Evolutionary conservation across 371 early-diverging fungal species (phyloP).

Genomic region (Mortierella polycephala): DNA sequence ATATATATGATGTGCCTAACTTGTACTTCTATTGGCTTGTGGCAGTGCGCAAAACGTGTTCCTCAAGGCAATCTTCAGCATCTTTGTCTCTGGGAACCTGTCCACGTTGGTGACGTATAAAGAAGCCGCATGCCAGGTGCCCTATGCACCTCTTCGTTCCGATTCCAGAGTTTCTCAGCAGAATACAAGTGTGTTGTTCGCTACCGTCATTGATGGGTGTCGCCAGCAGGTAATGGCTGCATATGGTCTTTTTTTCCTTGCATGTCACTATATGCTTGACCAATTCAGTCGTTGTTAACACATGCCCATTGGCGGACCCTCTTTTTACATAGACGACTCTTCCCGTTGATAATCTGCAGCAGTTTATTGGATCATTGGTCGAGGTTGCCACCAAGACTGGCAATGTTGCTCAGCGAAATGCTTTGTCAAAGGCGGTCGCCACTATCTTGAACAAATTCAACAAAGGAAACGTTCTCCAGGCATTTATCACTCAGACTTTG

Average conservation of each 20-base stretch:
- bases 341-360: constrained; percentile 62
- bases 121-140: constrained; percentile 15
- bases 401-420: constrained; percentile 54
- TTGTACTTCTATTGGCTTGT: too few relatives aligned
- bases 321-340: constrained; percentile 48
- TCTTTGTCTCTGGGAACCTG: constrained; percentile 61
- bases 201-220: constrained; percentile 65
- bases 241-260: neutral
- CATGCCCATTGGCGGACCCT: neutral
- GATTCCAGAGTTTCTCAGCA: constrained; percentile 58
- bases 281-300: too few relatives aligned
- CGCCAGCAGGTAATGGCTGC: constrained; percentile 62
- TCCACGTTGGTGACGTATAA: constrained; percentile 21
- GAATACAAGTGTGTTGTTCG: constrained; percentile 59
- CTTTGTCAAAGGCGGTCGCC: constrained; percentile 64
- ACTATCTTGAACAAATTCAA: constrained; percentile 72
- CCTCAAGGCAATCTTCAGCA: constrained; percentile 59
- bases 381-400: constrained; percentile 57
- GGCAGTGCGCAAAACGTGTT: constrained; percentile 61
- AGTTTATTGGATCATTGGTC: constrained; percentile 61
- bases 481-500: constrained; percentile 32
- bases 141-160: constrained; percentile 41
- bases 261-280: too few relatives aligned
- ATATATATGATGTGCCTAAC: too few relatives aligned
- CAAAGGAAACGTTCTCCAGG: constrained; percentile 57